phyloP scores from a whole-genome alignment of 2,329 filamentous ascomycete genomes.

The Arthrobotrys conoides region DNA sequence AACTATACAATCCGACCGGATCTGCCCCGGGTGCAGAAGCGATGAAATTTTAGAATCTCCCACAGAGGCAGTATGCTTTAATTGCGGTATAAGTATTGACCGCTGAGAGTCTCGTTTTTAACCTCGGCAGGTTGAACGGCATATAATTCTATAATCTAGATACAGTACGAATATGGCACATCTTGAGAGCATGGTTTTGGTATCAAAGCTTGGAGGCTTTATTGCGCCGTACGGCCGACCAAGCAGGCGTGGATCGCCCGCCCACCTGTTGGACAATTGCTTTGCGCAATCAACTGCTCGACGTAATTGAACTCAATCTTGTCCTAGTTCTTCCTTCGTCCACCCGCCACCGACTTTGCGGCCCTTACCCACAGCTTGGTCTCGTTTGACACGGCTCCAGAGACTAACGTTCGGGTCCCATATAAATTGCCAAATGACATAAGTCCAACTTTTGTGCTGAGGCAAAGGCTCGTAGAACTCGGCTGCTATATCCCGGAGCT shows the following conservation, averaged over 20 bases:
- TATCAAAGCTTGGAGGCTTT: background rate
- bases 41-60: conserved; percentile 47
- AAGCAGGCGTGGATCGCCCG: background rate
- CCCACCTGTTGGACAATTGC: background rate
- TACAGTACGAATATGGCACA: background rate
- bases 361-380: conserved; percentile 74
- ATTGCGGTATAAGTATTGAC: conserved; percentile 41
- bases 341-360: conserved; percentile 71
- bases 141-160: conserved; percentile 15
- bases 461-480: conserved; percentile 95
- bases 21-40: conserved; percentile 42
- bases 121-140: background rate
- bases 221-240: background rate
- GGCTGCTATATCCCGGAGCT: conserved; percentile 81
- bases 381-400: conserved; percentile 92
- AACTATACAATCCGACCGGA: background rate
- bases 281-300: background rate
- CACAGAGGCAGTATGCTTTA: conserved; percentile 43
- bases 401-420: conserved; percentile 89
- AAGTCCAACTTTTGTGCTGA: conserved; percentile 88
- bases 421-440: conserved; percentile 96
- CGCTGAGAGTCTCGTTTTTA: background rate
- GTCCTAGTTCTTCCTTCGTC: conserved; percentile 62
- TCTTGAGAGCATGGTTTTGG: background rate
- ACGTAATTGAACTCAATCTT: conserved; percentile 1